phyloP scores from a whole-genome alignment of 2,329 filamentous ascomycete species.

The Tolypocladium cylindrosporum region DNA sequence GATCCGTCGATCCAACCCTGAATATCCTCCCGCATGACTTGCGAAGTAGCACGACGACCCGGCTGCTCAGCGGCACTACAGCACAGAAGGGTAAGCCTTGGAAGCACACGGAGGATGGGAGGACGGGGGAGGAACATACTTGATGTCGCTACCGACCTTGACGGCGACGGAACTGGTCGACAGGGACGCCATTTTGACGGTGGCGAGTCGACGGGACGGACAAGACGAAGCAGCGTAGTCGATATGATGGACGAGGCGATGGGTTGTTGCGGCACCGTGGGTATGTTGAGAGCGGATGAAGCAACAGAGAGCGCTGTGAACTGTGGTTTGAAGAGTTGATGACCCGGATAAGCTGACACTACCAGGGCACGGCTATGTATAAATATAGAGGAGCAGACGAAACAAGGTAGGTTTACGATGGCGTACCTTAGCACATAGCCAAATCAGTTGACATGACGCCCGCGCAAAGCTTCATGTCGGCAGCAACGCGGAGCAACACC shows the following conservation, averaged over 20 bases:
- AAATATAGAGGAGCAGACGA: background rate
- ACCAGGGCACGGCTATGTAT: background rate
- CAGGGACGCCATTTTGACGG: background rate
- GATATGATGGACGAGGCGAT: background rate
- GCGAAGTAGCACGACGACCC: background rate
- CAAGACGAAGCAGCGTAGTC: background rate
- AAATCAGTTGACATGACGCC: background rate
- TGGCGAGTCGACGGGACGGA: background rate
- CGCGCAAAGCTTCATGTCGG: background rate
- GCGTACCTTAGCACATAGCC: background rate
- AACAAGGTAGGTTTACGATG: background rate
- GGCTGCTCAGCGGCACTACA: background rate
- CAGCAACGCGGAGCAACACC: background rate
- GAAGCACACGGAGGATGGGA: background rate
- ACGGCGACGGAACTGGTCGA: background rate
- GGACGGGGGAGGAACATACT: background rate
- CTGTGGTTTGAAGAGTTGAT: background rate
- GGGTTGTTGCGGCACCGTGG: background rate
- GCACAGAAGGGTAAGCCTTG: background rate
- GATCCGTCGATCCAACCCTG: background rate
- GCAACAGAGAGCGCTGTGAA: background rate
- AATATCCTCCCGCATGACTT: background rate
- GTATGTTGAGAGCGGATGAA: background rate
- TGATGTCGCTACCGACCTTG: background rate
- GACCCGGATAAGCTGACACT: background rate